A percentile compares a stretch with the other conserved stretches of the same genome.
Evolutionary conservation across 2,329 filamentous ascomycete genomes (phyloP).

Genomic region (Claviceps citrina): DNA sequence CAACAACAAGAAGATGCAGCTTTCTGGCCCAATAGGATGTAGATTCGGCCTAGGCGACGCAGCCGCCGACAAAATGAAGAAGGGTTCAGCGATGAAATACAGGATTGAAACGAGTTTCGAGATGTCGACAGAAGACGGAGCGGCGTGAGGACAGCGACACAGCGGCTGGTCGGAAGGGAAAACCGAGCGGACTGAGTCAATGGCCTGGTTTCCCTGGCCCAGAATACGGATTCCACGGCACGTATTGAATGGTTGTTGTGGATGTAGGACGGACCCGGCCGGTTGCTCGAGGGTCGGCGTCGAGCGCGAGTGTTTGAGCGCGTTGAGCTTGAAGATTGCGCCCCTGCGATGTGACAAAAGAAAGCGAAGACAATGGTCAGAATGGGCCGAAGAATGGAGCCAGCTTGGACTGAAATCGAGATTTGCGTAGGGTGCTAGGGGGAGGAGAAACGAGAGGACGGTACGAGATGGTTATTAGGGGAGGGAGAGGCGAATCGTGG

Average conservation of each 20-base stretch:
- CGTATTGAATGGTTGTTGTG: constrained; percentile 12
- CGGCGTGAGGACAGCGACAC: constrained; percentile 2
- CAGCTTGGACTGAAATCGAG: constrained; percentile 1
- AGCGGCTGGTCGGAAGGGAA: constrained; percentile 3
- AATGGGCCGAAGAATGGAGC: not conserved
- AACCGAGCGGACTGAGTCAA: constrained; percentile 4
- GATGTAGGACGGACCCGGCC: constrained; percentile 12
- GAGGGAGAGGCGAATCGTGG: constrained; percentile 16
- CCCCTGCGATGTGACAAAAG: constrained; percentile 5
- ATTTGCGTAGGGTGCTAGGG: constrained; percentile 3
- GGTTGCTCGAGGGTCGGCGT: constrained; percentile 17
- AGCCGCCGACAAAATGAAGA: not conserved
- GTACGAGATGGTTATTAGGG: constrained; percentile 6
- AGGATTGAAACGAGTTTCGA: not conserved
- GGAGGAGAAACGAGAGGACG: constrained; percentile 5
- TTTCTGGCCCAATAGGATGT: not conserved
- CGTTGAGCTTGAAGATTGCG: constrained; percentile 9
- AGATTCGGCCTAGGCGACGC: constrained; percentile 1
- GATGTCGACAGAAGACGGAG: not conserved
- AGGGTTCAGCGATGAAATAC: not conserved
- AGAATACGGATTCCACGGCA: constrained; percentile 8
- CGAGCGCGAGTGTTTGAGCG: constrained; percentile 14
- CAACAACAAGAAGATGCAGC: not conserved
- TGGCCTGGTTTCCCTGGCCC: constrained; percentile 5
- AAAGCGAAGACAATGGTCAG: constrained; percentile 8